Base-by-base conservation (phyloP, 2,329 filamentous ascomycete genomes). In the Gnomoniopsis sp. region DNA sequence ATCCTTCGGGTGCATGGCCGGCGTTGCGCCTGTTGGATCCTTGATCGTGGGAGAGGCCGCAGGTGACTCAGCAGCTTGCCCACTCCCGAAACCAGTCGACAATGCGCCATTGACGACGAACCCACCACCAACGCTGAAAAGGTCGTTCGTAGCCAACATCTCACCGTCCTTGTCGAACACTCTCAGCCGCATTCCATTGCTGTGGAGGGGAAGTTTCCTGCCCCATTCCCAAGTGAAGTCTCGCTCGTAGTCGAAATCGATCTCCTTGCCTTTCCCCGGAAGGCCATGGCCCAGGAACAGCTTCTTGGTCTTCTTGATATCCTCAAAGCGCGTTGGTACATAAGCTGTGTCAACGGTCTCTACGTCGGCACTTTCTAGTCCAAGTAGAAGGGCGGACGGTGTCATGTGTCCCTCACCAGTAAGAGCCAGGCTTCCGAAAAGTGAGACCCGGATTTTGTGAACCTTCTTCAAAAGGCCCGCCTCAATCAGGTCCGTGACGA, bases 391-490 rank as follows among this genome's bases (percentile, higher is more conserved):
- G 2, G 78, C 78, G 4, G 76, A 79, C 0, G 78, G 78, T 2
- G 78, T 81, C 78, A 81, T 80, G 62, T 79, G 78, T 47, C 78
- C 78, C 64, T 81, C 77, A 50, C 78, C 78, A 0, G 78, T 81
- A 36, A 81, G 73, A 0, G 78, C 78, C 59, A 81, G 69, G 63
- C 78, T 80, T 48, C 78, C 78, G 61, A 80, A 81, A 49, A 81
- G 74, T 8, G 75, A 74, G 23, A 81, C 74, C 6, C 75, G 76
- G 53, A 81, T 79, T 64, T 72, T 76, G 65, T 77, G 67, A 52
- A 80, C 78, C 58, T 74, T 74, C 17, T 74, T 70, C 52, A 81
- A 67, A 3, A 81, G 66, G 19, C 71, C 72, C 21, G 77, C 77
- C 57, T 80, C 77, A 48, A 72, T 70, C 11, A 81, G 67, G 57